Base-by-base conservation (phyloP, 257 asterid genomes). In the Gentiana straminea region DNA sequence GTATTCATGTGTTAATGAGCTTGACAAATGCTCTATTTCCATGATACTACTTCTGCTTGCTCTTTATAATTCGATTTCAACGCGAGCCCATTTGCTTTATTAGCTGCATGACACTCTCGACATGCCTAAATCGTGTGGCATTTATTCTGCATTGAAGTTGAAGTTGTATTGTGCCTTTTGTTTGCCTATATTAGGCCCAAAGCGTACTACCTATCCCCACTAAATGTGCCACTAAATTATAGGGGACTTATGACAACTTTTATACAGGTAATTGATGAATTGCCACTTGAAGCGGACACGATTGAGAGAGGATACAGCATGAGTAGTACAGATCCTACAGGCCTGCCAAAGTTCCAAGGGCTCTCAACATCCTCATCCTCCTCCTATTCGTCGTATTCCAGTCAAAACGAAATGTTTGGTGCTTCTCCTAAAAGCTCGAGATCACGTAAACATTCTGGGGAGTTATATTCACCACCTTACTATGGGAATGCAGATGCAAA, bases 321-420 rank as follows among this genome's bases (percentile, higher is more conserved):
- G 73, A 68, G 66, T 24, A 68, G 66, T 24, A 70, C 78, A 39
- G 97, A 92, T 60, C 67, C 79, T 3, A 92, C 95, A 1, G 97
- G 99, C 53, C 76, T 92, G 63, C 99, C 97, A 24, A 85, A 72
- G 85, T 85, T 92, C 71, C 89, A 80, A 11, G 97, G 95, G 61
- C 91, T 92, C 67, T 93, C 97, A 8, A 0, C 24, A 24, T 24
- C 24, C 24, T 59, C 90, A 64, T 83, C 99, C 13, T 88, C 95
- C 10, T 56, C 78, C 46, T 80, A 83, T 36, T 65, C 68, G 66
- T 70, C 70, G 1, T 72, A 77, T 71, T 66, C 79, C 49, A 24
- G 24, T 24, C 24, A 24, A 1, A 24, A 24, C 0, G 98, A 83
- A 15, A 78, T 84, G 37, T 82, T 75, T 37, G 47, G 69, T 11